Base-by-base conservation (phyloP, 73 alveolate species). In the Stentor roeselii region DNA sequence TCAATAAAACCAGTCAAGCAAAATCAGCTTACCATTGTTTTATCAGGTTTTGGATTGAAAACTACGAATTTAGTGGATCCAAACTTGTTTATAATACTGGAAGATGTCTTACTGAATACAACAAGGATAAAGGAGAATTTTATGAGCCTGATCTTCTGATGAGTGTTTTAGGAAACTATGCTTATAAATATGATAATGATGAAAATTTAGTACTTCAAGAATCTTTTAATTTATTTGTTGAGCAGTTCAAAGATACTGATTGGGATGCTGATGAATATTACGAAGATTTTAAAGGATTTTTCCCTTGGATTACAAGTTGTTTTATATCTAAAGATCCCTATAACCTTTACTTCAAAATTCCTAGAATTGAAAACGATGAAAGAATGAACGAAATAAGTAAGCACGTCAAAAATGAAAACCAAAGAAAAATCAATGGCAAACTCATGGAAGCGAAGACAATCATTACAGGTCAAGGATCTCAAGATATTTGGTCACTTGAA, bases 51-150 rank as follows among this genome's bases (percentile, higher is more conserved):
- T 67, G 80, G 37, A 67, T 67, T 30, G 21, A 36, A 67, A n/a
- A 67, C 34, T 32, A 30, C 34, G n/a, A 34, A 27, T 67, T 67
- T 32, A 67, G 34, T 67, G 80, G 41, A 30, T 67, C 80, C 37
- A 67, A 1, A 30, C 80, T 67, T 67, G 80, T 67, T 30, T 67
- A 67, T 34, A 67, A 67, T 2, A 67, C 80, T 21, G 80, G 80
- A 21, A 21, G 80, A 67, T 27, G 41, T 40, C 34, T 67, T n/a
- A 32, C 21, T 27, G 80, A 32, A n/a, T 67, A 67, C 37, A 67
- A 27, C 14, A 40, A 67, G 21, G 67, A 6, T 21, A 11, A 6
- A 50, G 21, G 21, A 50, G 21, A 50, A 6, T 21, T 50, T 50
- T 50, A 11, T 50, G 67, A 50, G 67, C 67, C 67, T 50, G 67